Evolutionary conservation across 768 basidiomycete species (phyloP).

Genomic region (Cyathus striatus): DNA sequence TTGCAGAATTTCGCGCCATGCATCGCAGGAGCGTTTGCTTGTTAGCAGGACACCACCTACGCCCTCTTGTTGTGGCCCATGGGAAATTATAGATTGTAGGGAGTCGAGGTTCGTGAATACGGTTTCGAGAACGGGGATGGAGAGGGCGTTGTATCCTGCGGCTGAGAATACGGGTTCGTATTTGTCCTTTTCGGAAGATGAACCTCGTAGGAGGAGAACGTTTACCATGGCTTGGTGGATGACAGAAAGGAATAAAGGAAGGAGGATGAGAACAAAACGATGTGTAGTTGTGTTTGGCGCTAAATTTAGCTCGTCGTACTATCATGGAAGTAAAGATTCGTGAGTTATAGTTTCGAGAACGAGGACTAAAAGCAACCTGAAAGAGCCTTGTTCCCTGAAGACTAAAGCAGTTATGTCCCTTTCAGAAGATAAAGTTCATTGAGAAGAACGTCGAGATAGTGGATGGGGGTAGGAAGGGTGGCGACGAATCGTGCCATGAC

Average conservation of each 20-base stretch:
- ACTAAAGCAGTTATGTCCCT: too few species aligned
- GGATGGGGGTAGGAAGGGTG: too few species aligned
- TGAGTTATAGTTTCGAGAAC: too few species aligned
- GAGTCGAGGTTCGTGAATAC: slow-evolving; percentile 39
- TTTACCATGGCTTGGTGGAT: slow-evolving; percentile 19
- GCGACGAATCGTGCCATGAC: too few species aligned
- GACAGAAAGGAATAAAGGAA: background rate
- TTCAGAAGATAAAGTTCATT: too few species aligned
- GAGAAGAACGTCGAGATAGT: too few species aligned
- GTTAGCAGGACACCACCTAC: slow-evolving; percentile 70
- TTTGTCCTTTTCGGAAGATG: slow-evolving; percentile 40
- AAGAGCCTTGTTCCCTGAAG: too few species aligned
- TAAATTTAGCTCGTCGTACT: too few species aligned
- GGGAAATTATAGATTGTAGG: slow-evolving; percentile 36
- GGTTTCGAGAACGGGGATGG: slow-evolving; percentile 74
- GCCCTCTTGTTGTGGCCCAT: slow-evolving; percentile 24
- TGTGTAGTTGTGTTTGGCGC: too few species aligned
- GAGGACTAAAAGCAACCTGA: too few species aligned
- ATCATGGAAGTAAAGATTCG: too few species aligned
- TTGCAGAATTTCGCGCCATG: slow-evolving; percentile 48
- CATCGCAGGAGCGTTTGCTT: slow-evolving; percentile 72
- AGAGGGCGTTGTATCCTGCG: slow-evolving; percentile 46
- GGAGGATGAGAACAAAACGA: background rate
- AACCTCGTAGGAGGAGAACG: slow-evolving; percentile 40
- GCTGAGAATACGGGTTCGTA: slow-evolving; percentile 50